Base-by-base conservation (phyloP, 2,329 filamentous ascomycete genomes). In the Parascedosporium putredinis region DNA sequence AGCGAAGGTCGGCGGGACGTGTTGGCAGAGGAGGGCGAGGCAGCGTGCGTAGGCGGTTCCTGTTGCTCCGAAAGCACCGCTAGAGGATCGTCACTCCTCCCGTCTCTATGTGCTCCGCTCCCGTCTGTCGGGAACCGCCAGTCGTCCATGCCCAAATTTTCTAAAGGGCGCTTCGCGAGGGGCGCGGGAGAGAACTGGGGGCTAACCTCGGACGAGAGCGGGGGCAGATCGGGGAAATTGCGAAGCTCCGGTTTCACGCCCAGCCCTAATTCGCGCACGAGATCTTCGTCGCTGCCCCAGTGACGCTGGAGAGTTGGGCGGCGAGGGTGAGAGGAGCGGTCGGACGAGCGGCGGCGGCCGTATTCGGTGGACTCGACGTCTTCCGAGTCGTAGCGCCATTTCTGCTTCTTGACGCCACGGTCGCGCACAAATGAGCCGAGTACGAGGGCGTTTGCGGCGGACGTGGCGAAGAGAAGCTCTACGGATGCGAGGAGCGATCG, bases 361-460 rank as follows among this genome's bases (percentile, higher is more conserved):
- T 44, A 36, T 22, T 22, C 24, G 16, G 36, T 31, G 31, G 31
- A 38, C 25, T 50, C 49, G 16, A 46, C 22, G 31, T 50, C 52
- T 16, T 54, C 54, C 8, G 52, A 53, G 38, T 50, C 50, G 66
- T 64, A 40, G 67, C 84, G 83, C 68, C 86, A 96, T 61, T 88
- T 93, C 51, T 77, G 76, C 67, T 94, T 95, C 73, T 97, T 97
- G 36, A 89, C 71, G 23, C 93, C 93, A 49, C 88, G 79, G 62
- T 97, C 91, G 12, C 91, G 80, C 24, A 97, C 81, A 60, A 97
- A 97, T 0, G 90, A 95, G 10, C 91, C 91, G 2, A 98, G 78
- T 1, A 96, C 86, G 18, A 98, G 75, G 3, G 85, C 83, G 62
- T 97, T 98, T 10, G 91, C 87, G 1, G 94, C 85, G 0, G 82